Conservation (phyloP, 805 yeast species). For the Wickerhamomyces xylosicus region DNA sequence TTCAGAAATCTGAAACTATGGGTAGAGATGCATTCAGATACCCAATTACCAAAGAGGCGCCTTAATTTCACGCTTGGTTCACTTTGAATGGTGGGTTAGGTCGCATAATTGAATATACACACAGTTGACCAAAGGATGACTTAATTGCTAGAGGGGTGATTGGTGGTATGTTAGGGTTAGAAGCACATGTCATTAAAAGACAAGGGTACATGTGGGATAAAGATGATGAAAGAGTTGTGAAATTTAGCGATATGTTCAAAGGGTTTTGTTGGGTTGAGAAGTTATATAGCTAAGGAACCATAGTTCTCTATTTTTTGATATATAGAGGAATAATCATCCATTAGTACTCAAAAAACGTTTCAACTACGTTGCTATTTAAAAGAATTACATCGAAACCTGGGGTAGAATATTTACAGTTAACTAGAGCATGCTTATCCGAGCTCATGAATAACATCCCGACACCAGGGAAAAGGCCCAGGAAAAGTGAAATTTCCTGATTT, state of each 20-base stretch:
- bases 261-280: slow-evolving; percentile 6
- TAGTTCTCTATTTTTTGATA: too few relatives aligned
- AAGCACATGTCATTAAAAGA: slow-evolving; percentile 24
- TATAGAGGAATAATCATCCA: too few relatives aligned
- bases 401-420: too few relatives aligned
- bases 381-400: too few relatives aligned
- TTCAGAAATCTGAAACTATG: slow-evolving; percentile 12
- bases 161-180: slow-evolving; percentile 33
- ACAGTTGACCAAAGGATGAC: slow-evolving; percentile 36
- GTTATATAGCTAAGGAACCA: too few relatives aligned
- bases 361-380: too few relatives aligned
- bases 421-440: too few relatives aligned
- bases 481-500: too few relatives aligned
- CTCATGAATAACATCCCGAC: too few relatives aligned
- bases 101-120: slow-evolving; percentile 33
- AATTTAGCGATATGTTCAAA: slow-evolving; percentile 5
- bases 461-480: too few relatives aligned
- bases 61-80: slow-evolving; percentile 42
- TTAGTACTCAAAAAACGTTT: too few relatives aligned
- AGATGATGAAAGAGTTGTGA: slow-evolving; percentile 6
- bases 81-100: slow-evolving; percentile 37
- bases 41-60: slow-evolving; percentile 35
- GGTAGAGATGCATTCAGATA: slow-evolving; percentile 21
- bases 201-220: slow-evolving; percentile 17
- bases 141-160: slow-evolving; percentile 33